These are phyloP conservation scores for Eragrostis nindensis DNA, from an alignment of 176 grass and related monocot genomes.

Conservation along the genomic window DNA sequence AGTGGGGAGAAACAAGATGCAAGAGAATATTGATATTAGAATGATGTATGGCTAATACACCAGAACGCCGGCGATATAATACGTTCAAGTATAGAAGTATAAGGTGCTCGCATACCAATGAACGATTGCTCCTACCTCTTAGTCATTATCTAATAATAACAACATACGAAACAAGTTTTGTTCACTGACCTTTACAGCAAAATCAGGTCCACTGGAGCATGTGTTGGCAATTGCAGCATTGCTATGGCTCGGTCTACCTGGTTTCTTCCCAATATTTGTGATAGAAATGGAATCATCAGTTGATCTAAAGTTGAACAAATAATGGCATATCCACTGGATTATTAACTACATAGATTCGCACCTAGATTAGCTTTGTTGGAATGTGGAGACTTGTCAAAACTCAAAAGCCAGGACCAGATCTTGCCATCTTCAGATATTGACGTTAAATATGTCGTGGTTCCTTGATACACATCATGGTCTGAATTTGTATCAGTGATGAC, in stretches of 20 bases:
- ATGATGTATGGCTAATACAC: neutral
- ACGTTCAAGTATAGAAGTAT: conserved; percentile 11
- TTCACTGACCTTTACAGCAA: conserved; percentile 65
- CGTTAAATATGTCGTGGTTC: conserved; percentile 58
- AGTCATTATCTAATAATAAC: conserved; percentile 8
- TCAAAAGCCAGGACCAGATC: conserved; percentile 91
- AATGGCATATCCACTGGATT: conserved; percentile 37
- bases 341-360: conserved; percentile 54
- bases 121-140: neutral
- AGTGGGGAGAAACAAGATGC: conserved; percentile 2
- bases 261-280: conserved; percentile 66
- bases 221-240: conserved; percentile 42
- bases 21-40: neutral
- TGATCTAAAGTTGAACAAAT: conserved; percentile 44
- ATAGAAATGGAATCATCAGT: conserved; percentile 57
- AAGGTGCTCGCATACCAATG: neutral
- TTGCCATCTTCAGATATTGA: conserved; percentile 95
- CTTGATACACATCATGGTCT: conserved; percentile 30
- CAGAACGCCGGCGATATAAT: neutral
- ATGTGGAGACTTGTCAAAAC: conserved; percentile 59
- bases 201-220: conserved; percentile 54
- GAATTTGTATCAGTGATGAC: conserved; percentile 40
- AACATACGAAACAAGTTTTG: conserved; percentile 17
- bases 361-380: conserved; percentile 48
- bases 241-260: conserved; percentile 57